Evolutionary conservation across 306 rosid genomes (phyloP).

Genomic region (Argentina anserina): DNA sequence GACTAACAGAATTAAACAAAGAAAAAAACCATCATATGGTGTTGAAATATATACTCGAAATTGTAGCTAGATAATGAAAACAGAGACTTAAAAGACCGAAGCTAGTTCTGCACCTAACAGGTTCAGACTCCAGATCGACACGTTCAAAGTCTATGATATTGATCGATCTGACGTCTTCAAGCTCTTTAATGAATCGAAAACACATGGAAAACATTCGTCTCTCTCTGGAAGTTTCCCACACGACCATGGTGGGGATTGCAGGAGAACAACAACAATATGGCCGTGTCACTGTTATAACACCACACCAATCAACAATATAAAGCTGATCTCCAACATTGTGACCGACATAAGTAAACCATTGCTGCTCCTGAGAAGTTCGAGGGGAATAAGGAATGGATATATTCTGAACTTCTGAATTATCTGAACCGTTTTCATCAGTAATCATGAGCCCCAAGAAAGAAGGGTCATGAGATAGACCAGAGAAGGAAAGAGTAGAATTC

Average conservation of each 20-base stretch:
- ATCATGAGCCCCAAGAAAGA: not conserved
- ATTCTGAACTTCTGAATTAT: not conserved
- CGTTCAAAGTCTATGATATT: not conserved
- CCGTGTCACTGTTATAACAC: no score
- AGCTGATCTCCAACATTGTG: no score
- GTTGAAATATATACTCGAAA: not conserved
- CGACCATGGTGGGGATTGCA: not conserved
- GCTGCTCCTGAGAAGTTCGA: not conserved
- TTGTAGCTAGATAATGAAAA: constrained; percentile 4
- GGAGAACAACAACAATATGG: not conserved
- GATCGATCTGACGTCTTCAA: not conserved
- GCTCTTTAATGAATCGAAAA: not conserved
- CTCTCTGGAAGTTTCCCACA: not conserved
- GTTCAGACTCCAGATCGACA: not conserved
- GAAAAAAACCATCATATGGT: not conserved
- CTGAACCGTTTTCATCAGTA: not conserved
- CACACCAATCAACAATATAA: no score
- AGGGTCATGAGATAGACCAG: not conserved
- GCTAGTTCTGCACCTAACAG: not conserved
- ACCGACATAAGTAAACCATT: not conserved
- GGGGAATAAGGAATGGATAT: not conserved
- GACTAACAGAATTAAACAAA: not conserved
- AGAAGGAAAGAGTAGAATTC: not conserved
- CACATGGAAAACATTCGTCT: not conserved
- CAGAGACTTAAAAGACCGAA: not conserved